Evolutionary conservation across 805 yeast species (phyloP), one percentile per base, ranked within the genome.

Genomic region (Yamadazyma akitaensis): DNA sequence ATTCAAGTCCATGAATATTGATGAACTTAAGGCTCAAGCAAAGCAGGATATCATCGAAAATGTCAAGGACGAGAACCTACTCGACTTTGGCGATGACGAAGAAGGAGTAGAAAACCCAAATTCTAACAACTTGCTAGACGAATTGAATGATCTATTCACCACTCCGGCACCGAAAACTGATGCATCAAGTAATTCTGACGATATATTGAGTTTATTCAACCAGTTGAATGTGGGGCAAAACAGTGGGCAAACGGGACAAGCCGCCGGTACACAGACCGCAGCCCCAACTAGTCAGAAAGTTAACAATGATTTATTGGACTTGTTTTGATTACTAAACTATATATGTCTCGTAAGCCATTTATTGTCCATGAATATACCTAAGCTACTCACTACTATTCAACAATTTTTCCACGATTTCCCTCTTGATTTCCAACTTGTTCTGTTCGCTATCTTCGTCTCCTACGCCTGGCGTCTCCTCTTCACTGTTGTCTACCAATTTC

Each of bases 61-160:
- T 40, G 78, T 76, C 25, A 82, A 83, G 55, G 83, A 85, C 39
- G 97, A 89, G 56, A 88, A 88, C 55, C 72, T 94, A 54, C 77
- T 92, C 43, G 96, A 92, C 62, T 82, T 92, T 53, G 97, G 85
- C 57, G 88, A 82, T 50, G 88, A 81, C 40, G 79, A 70, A 16
- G 58, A 51, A 13, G 64, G 50, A 5, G 38, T 43, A 10, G 55
- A 55, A 3, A 47, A 35, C 9, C 51, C 46, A 8, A 61, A 58
- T 17, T 45, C 54, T 9, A 46, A 69, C 3, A 76, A 75, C 47
- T 75, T 84, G 14, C 67, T 89, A 51, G 86, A 81, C 51, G 96
- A 88, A 55, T 72, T 89, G 58, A 88, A 83, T 55, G 95, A 86
- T 60, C 68, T 88, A 44, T 88, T 82, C 68, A 46, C 51, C 21